Evolutionary conservation across 352 stramenopile species (phyloP), one percentile per base, ranked within the genome.

Genomic region (Salisapilia sapeloensis): DNA sequence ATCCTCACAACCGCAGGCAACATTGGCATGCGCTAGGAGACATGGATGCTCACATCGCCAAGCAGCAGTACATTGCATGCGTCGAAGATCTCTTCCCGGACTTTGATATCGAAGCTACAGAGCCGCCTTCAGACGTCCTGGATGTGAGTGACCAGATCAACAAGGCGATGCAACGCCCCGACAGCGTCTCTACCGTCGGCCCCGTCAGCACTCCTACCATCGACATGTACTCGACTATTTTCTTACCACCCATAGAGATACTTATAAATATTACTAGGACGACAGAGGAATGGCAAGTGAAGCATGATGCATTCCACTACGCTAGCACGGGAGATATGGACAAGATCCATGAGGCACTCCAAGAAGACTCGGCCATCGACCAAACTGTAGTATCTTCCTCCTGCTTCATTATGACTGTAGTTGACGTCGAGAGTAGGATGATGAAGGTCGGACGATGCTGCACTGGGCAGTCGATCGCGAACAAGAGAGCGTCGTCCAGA

Each of bases 391-490:
- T n/a, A 43, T 29, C 28, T 28, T 37, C 30, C 11, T n/a, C n/a
- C n/a, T n/a, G n/a, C n/a, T n/a, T n/a, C n/a, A n/a, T n/a, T n/a
- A n/a, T n/a, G n/a, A n/a, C n/a, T n/a, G n/a, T 53, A 75, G 55
- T 56, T 59, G 42, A 31, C 12, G 8, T 31, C 13, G 11, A 37
- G 16, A 18, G 28, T 43, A 80, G 64, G 70, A 85, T 26, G 56
- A 62, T 11, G 63, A 82, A 49, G 70, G 65, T 2, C 65, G 70
- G 43, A 85, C 70, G 9, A 85, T 85, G 70, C 42, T 85, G 26
- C 70, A 85, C 33, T 85, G 70, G 70, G 70, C 70, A 14, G 70
- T 85, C 7, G 70, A 85, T 31, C 56, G 70, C 22, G 58, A 63
- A 24, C 65, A 85, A 24, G 50, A 30, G 5, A 48, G 54, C 3